Percentiles rank a stretch among this genome's conserved stretches.
These are phyloP conservation scores for Globisporangium mamillatum DNA, from an alignment of 352 stramenopile genomes.

Conservation along the genomic window DNA sequence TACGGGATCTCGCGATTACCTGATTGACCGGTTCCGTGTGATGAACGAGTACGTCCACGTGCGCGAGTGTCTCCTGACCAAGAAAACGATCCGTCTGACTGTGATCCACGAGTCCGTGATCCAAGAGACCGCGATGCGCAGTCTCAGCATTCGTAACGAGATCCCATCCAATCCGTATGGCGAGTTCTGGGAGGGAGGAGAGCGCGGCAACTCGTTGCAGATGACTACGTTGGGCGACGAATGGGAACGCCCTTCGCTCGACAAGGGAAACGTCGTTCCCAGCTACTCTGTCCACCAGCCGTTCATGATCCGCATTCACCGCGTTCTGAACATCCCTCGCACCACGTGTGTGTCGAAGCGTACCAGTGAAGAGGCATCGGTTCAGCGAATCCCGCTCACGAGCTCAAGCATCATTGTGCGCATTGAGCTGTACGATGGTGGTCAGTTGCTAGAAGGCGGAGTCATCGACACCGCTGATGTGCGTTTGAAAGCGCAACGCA, in stretches of 20 bases:
- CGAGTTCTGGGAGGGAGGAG: conserved; percentile 51
- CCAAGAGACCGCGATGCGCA: conserved; percentile 77
- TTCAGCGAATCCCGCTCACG: conserved; percentile 45
- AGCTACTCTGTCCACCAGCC: conserved; percentile 62
- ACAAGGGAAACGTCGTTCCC: conserved; percentile 33
- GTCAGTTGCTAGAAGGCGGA: conserved; percentile 64
- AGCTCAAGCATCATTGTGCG: conserved; percentile 71
- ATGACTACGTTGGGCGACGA: conserved; percentile 76
- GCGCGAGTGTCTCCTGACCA: conserved; percentile 79
- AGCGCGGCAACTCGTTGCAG: conserved; percentile 55
- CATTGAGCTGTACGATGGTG: conserved; percentile 76
- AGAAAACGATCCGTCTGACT: conserved; percentile 83
- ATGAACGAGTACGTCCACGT: conserved; percentile 89
- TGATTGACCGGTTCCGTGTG: conserved; percentile 79
- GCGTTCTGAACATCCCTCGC: conserved; percentile 81
- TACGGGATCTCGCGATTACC: conserved; percentile 81
- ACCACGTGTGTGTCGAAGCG: conserved; percentile 63
- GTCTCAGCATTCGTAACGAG: conserved; percentile 64
- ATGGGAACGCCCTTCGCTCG: conserved; percentile 48
- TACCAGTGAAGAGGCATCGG: conserved; percentile 60
- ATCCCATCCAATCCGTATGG: conserved; percentile 58
- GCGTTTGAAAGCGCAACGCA: conserved; percentile 64
- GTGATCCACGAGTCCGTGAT: conserved; percentile 87
- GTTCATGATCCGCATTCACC: conserved; percentile 69
- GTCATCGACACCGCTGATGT: conserved; percentile 71